Conservation (phyloP, 495 filamentous ascomycete species). For the Aspergillus homomorphus region DNA sequence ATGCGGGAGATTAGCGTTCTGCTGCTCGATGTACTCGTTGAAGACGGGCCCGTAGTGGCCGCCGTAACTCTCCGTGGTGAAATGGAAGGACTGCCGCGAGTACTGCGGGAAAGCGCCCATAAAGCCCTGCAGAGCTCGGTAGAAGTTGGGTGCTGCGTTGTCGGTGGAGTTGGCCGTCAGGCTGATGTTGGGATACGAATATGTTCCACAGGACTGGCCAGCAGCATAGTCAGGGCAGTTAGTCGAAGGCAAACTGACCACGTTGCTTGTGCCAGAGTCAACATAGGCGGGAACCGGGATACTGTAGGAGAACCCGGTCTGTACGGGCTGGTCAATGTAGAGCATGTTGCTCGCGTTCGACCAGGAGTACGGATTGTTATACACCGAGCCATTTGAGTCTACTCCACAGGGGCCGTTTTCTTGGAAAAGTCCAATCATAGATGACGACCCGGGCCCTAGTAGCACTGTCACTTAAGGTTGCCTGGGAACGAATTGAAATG, state of each 20-base stretch:
- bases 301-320: conserved; percentile 59
- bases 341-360: conserved; percentile 61
- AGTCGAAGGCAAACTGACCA: conserved; percentile 36
- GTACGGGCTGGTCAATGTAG: conserved; percentile 62
- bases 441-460: conserved; percentile 52
- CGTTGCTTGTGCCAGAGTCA: conserved; percentile 4
- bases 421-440: conserved; percentile 59
- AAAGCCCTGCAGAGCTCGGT: conserved; percentile 59
- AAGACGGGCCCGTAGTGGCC: conserved; percentile 62
- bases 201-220: conserved; percentile 50
- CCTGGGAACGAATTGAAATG: background rate
- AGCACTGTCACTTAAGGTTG: background rate
- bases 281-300: conserved; percentile 32
- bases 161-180: conserved; percentile 54
- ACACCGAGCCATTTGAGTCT: conserved; percentile 44
- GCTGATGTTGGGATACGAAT: conserved; percentile 46
- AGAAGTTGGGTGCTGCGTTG: conserved; percentile 56
- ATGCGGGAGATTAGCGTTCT: conserved; percentile 46
- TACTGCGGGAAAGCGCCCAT: conserved; percentile 63
- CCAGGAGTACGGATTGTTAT: conserved; percentile 57
- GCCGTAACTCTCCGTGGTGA: conserved; percentile 59
- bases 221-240: conserved; percentile 55
- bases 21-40: conserved; percentile 49
- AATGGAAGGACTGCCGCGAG: conserved; percentile 53
- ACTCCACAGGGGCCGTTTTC: conserved; percentile 60